Evolutionary conservation across 169 alveolate species (phyloP), one percentile per base, ranked within the genome.

Genomic region (Plasmodium malariae): DNA sequence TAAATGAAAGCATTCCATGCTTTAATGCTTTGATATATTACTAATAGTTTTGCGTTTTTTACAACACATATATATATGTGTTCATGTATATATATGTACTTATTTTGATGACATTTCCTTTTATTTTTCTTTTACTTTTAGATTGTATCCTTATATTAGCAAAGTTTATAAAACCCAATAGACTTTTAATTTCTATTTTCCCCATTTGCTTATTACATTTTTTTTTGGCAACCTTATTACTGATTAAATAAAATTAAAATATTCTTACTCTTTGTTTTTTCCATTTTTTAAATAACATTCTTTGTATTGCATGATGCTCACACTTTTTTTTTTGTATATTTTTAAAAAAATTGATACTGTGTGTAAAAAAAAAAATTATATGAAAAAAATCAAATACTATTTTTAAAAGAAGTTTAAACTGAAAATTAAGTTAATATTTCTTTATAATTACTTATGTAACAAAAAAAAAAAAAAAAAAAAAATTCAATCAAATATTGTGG

Each of bases 161-260:
- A 37, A 76, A 60, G 65, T 76, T 76, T 36, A 76, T 63, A 76
- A 76, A 76, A 43, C 59, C 17, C n/a, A 76, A 76, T 54, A 76
- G 88, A 26, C 4, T 76, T 19, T 14, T 48, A 34, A 76, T 76
- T 76, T 76, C 76, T 49, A 60, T 76, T 51, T 60, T 76, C 45
- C 88, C 88, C n/a, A 76, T 76, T 76, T 76, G 88, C 60, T 76
- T 76, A 54, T 68, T 76, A 51, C 88, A 76, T 19, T 30, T 62
- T 34, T 76, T 76, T 62, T 34, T 76, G 40, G 76, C 88, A 34
- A 76, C 76, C 9, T 45, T 76, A 60, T 62, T 76, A 49, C 62
- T 76, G 68, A 59, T 76, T 62, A 76, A 76, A 54, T 76, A 67
- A 62, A 48, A 57, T 74, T 36, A 17, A 43, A n/a, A n/a, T n/a